A percentile compares a stretch with the other conserved stretches of the same genome.
Evolutionary conservation across 495 filamentous ascomycete genomes (phyloP).

Genomic region (Tuber microsphaerosporum): DNA sequence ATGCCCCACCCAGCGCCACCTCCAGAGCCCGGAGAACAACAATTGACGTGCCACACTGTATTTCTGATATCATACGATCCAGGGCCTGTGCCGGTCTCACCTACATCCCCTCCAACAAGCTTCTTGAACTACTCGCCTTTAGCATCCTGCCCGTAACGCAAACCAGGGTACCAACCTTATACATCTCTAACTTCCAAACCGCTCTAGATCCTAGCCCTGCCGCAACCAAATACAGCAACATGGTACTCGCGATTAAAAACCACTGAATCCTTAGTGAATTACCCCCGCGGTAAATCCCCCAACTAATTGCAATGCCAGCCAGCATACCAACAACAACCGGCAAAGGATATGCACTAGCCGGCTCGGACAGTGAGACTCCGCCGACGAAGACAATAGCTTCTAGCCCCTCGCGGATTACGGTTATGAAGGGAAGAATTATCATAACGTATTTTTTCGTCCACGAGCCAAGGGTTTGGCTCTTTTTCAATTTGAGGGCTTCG

Average conservation of each 20-base stretch:
- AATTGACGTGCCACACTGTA: conserved; percentile 91
- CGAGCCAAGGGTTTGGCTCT: conserved; percentile 46
- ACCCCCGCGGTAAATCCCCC: conserved; percentile 60
- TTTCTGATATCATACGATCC: conserved; percentile 81
- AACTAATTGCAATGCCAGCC: conserved; percentile 53
- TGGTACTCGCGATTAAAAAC: conserved; percentile 62
- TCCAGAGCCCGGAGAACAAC: conserved; percentile 64
- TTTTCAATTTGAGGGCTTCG: conserved; percentile 50
- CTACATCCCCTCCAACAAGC: conserved; percentile 61
- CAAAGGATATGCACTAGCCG: conserved; percentile 59
- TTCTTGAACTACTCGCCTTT: conserved; percentile 21
- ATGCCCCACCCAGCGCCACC: conserved; percentile 83
- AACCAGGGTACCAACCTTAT: conserved; percentile 27
- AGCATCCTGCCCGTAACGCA: background rate
- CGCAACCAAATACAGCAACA: conserved; percentile 64
- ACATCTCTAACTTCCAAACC: conserved; percentile 56
- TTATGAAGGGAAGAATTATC: conserved; percentile 66
- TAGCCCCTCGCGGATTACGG: conserved; percentile 61
- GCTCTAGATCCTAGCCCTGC: conserved; percentile 61
- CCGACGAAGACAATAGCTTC: conserved; percentile 67
- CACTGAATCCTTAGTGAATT: conserved; percentile 55
- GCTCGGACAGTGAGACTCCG: conserved; percentile 56
- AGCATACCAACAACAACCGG: conserved; percentile 55
- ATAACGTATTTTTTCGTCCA: conserved; percentile 59
- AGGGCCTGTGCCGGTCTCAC: conserved; percentile 66